phyloP scores from a whole-genome alignment of 1,139 yeast genomes.

The Scheffersomyces insectosa region DNA sequence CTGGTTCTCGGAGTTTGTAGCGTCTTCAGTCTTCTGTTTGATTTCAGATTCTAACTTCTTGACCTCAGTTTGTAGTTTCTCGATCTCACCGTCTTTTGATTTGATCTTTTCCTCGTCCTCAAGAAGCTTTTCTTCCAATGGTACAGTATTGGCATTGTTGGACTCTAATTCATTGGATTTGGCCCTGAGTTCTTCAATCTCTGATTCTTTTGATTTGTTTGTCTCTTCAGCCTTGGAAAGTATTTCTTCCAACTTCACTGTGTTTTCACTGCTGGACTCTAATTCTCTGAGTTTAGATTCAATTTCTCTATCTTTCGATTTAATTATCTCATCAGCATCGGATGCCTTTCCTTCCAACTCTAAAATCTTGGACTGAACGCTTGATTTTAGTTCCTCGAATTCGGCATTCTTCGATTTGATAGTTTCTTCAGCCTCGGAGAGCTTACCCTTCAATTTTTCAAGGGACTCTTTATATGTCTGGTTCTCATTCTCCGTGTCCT shows the following conservation, averaged over 20 bases:
- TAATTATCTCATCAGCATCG: constrained; percentile 1
- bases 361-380: no score
- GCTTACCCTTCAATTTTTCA: background rate
- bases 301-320: constrained; percentile 8
- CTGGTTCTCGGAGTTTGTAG: background rate
- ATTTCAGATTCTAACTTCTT: background rate
- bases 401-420: no score
- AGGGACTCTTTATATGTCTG: background rate
- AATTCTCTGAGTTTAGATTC: constrained; percentile 2
- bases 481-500: background rate
- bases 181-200: background rate
- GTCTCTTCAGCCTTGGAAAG: constrained; percentile 1
- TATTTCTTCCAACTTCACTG: constrained; percentile 1
- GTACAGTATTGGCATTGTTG: background rate
- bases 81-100: background rate
- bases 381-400: no score
- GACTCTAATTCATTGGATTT: background rate
- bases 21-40: constrained; percentile 1
- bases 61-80: constrained; percentile 1
- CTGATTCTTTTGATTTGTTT: background rate
- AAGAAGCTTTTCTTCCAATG: constrained; percentile 1
- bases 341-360: no score
- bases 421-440: no score
- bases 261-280: constrained; percentile 2
- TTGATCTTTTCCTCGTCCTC: background rate